Base-by-base conservation (phyloP, 352 stramenopile species). In the Nothophytophthora sp. region DNA sequence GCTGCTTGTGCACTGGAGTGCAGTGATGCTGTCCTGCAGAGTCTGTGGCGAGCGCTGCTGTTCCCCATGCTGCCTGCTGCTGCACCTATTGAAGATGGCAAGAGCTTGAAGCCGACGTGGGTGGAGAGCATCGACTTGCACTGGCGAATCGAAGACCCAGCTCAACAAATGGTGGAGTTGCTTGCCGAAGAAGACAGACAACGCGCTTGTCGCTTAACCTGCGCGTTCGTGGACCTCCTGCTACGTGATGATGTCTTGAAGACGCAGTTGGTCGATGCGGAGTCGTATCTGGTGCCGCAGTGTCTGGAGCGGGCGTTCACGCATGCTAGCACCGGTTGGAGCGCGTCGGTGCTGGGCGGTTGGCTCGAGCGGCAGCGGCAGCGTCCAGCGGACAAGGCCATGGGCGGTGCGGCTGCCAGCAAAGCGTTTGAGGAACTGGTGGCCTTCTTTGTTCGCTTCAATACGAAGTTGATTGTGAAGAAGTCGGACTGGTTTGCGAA, bases 401-500 rank as follows among this genome's bases (percentile, higher is more conserved):
- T 4, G 29, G 29, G 4, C 29, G 41, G 33, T 5, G 12, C 10
- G 32, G 47, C 33, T 9, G 13, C 27, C 16, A 44, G 22, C 25
- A 51, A 20, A 20, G 54, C 34, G 12, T 47, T 78, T 22, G 56
- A 65, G 49, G 55, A 76, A 7, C 46, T 84, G 44, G 47, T 81
- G 51, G 53, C 37, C 36, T 73, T 74, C 28, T 57, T 84, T 45
- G 60, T 73, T 54, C 49, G 73, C 56, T 74, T 60, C 52, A 74
- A 57, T 55, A 51, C 45, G 43, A 70, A 65, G 39, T 69, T 89
- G 46, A 88, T 57, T 60, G 47, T 76, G 35, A 86, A 81, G 56
- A 82, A 86, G 47, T 74, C 76, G 23, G 75, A 86, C 54, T 94
- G 84, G 84, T 95, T 95, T 59, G 35, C 67, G 22, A 67, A 66